Percentiles rank a stretch among this genome's conserved stretches.
Conservation (phyloP, 1,284 basidiomycete genomes). For the Tranzscheliella williamsii region DNA sequence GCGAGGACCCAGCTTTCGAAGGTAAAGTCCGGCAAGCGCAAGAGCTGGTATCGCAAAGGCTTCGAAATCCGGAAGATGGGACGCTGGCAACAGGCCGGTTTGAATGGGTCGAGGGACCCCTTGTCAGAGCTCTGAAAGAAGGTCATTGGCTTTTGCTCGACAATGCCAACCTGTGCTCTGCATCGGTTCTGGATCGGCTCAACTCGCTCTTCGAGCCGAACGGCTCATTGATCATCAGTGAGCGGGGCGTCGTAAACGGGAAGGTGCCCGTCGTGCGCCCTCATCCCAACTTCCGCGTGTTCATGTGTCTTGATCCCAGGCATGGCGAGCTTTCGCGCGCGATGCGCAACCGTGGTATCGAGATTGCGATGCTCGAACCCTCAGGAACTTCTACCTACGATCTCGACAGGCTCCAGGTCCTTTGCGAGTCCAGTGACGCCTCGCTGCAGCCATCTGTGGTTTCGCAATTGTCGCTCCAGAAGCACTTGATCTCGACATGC, state of each 20-base stretch:
- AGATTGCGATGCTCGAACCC: conserved; percentile 66
- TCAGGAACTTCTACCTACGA: conserved; percentile 5
- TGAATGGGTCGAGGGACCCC: conserved; percentile 95
- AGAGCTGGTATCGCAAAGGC: neutral
- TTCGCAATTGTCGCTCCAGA: conserved; percentile 3
- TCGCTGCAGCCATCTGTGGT: neutral
- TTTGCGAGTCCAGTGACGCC: neutral
- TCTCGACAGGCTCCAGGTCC: conserved; percentile 10
- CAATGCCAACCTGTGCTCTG: conserved; percentile 89
- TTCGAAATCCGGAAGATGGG: no score
- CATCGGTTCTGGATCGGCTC: conserved; percentile 92
- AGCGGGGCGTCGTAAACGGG: conserved; percentile 82
- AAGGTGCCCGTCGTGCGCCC: conserved; percentile 76
- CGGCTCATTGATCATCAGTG: conserved; percentile 80
- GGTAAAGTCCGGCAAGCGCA: neutral
- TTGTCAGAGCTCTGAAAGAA: conserved; percentile 80
- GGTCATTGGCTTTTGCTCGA: conserved; percentile 92
- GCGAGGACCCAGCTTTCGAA: neutral
- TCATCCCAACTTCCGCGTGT: conserved; percentile 85
- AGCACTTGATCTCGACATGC: conserved; percentile 19
- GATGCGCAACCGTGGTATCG: conserved; percentile 96
- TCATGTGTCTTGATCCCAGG: conserved; percentile 90
- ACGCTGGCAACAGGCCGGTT: conserved; percentile 72
- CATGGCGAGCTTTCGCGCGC: conserved; percentile 93
- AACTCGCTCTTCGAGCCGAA: conserved; percentile 92